Conservation (phyloP, 208 protist species). For the Acanthamoeba lenticulata region DNA sequence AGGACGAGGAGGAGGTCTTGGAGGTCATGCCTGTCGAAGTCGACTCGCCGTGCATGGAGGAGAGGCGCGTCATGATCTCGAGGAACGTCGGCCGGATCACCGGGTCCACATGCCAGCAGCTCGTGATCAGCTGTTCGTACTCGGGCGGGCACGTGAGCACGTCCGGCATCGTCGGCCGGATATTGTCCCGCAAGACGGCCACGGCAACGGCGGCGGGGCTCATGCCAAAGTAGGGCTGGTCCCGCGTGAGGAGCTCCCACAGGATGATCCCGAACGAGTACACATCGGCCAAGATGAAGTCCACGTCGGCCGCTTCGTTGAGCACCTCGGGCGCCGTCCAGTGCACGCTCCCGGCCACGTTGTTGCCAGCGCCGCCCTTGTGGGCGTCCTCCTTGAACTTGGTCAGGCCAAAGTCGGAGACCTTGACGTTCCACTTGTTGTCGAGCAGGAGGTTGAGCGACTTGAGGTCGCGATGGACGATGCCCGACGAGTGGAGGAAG, state of each 20-base stretch:
- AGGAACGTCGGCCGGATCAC: neutral
- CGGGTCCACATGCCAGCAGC: neutral
- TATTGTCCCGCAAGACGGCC: neutral
- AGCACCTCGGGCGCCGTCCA: constrained; percentile 54
- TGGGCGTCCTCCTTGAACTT: constrained; percentile 7
- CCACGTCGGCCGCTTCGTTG: neutral
- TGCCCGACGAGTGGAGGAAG: neutral
- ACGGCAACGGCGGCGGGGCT: constrained; percentile 27
- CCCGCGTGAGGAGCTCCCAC: neutral
- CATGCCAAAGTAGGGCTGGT: constrained; percentile 4
- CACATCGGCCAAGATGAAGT: neutral
- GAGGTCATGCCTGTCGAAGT: neutral
- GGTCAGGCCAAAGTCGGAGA: constrained; percentile 30
- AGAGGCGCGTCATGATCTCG: neutral
- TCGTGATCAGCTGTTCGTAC: neutral
- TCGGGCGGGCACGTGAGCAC: neutral
- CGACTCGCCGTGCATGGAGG: neutral
- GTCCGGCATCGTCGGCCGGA: neutral
- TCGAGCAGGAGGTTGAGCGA: constrained; percentile 31
- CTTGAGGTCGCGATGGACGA: neutral
- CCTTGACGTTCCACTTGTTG: constrained; percentile 38
- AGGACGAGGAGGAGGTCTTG: neutral
- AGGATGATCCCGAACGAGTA: constrained; percentile 20
- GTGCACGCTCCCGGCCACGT: neutral
- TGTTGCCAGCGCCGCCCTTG: neutral